Evolutionary conservation across 768 basidiomycete species (phyloP).

Genomic region (Calocera cornea): DNA sequence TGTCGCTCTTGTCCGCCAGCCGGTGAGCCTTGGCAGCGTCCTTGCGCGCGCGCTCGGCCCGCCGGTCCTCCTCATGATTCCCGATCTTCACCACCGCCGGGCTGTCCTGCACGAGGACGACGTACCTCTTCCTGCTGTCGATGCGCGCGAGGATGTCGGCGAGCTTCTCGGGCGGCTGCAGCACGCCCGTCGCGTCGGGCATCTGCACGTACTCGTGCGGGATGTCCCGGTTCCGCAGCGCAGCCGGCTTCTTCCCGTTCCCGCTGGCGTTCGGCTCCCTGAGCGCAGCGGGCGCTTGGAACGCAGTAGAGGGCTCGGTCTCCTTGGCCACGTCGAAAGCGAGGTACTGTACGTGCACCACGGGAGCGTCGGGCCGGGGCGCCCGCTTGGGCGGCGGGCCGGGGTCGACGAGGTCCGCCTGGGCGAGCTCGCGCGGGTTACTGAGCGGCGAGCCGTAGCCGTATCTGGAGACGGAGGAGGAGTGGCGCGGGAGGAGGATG

Average conservation of each 20-base stretch:
- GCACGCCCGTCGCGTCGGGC: constrained; percentile 34
- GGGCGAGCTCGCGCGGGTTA: too few relatives aligned
- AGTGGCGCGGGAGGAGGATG: too few relatives aligned
- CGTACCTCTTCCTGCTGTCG: constrained; percentile 30
- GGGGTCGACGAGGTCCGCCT: too few relatives aligned
- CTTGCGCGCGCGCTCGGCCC: constrained; percentile 28
- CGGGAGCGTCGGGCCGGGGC: too few relatives aligned
- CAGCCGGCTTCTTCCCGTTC: not conserved
- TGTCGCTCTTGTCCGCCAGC: constrained; percentile 24
- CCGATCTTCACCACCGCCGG: constrained; percentile 54
- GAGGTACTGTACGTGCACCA: too few relatives aligned
- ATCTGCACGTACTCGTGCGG: constrained; percentile 32
- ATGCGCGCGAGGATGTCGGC: constrained; percentile 33
- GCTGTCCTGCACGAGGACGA: constrained; percentile 40
- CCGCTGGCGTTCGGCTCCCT: not conserved
- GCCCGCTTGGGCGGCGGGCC: too few relatives aligned
- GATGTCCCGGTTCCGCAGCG: constrained; percentile 27
- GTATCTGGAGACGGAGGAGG: too few relatives aligned
- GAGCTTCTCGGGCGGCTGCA: constrained; percentile 29
- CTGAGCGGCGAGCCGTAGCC: too few relatives aligned
- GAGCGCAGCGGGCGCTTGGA: not conserved
- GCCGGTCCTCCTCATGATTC: constrained; percentile 32
- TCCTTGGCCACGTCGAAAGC: too few relatives aligned
- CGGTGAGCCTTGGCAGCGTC: constrained; percentile 23
- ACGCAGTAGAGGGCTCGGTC: too few relatives aligned